A percentile compares a stretch with the other conserved stretches of the same genome.
These are phyloP conservation scores for Sodiomyces alkalinus DNA, from an alignment of 2,329 filamentous ascomycete species.

Conservation along the genomic window DNA sequence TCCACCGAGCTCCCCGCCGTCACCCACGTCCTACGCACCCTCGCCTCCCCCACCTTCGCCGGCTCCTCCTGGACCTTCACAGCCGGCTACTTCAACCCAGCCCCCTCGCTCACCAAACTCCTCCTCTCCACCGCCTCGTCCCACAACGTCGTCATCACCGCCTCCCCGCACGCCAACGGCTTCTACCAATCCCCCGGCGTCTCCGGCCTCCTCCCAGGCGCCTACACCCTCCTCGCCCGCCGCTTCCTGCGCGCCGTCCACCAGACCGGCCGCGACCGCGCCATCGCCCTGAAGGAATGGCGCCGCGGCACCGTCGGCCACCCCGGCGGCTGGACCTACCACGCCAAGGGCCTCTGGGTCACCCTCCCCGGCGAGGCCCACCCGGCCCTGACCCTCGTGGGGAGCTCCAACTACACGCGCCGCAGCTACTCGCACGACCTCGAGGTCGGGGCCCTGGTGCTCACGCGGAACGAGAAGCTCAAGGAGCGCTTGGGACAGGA, in stretches of 20 bases:
- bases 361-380: slow-evolving; percentile 50
- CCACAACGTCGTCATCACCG: slow-evolving; percentile 74
- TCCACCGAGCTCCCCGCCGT: slow-evolving; percentile 84
- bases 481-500: slow-evolving; percentile 64
- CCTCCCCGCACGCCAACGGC: slow-evolving; percentile 84
- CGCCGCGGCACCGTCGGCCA: slow-evolving; percentile 64
- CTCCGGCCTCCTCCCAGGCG: slow-evolving; percentile 77
- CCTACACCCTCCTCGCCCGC: slow-evolving; percentile 78
- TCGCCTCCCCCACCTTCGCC: slow-evolving; percentile 47
- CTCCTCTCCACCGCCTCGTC: slow-evolving; percentile 58
- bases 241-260: slow-evolving; percentile 55
- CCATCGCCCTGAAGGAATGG: slow-evolving; percentile 77
- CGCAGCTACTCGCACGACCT: slow-evolving; percentile 85
- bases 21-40: slow-evolving; percentile 53
- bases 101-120: slow-evolving; percentile 64
- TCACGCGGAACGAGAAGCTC: slow-evolving; percentile 61
- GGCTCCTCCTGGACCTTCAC: slow-evolving; percentile 87
- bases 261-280: slow-evolving; percentile 27
- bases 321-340: slow-evolving; percentile 87
- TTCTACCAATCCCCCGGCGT: slow-evolving; percentile 84
- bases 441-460: slow-evolving; percentile 74
- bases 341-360: slow-evolving; percentile 92
- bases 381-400: slow-evolving; percentile 69
- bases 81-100: slow-evolving; percentile 96
- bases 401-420: slow-evolving; percentile 92